These are phyloP conservation scores for Ceratocystis alfenasii DNA, from an alignment of 2,329 filamentous ascomycete species.

Conservation along the genomic window DNA sequence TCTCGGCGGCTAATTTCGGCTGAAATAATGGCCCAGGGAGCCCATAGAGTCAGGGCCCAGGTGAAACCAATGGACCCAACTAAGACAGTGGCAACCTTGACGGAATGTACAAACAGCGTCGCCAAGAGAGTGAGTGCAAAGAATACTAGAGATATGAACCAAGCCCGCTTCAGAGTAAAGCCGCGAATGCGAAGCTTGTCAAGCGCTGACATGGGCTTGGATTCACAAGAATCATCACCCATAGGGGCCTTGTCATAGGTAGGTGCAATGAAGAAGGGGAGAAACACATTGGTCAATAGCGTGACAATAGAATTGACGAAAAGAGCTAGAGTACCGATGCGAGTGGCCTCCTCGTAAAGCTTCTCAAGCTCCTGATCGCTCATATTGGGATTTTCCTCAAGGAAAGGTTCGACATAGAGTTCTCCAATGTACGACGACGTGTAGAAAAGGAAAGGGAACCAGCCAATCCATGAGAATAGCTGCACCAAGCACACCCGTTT, in stretches of 20 bases:
- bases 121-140: slow-evolving; percentile 72
- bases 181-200: slow-evolving; percentile 61
- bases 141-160: slow-evolving; percentile 74
- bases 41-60: slow-evolving; percentile 90
- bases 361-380: slow-evolving; percentile 61
- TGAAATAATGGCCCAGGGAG: slow-evolving; percentile 87
- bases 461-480: slow-evolving; percentile 84
- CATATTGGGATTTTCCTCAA: slow-evolving; percentile 67
- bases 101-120: slow-evolving; percentile 64
- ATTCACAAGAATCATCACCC: slow-evolving; percentile 24
- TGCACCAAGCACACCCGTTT: slow-evolving; percentile 70
- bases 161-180: slow-evolving; percentile 76
- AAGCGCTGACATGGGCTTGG: slow-evolving; percentile 34
- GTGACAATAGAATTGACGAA: slow-evolving; percentile 81
- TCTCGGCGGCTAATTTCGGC: slow-evolving; percentile 81
- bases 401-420: slow-evolving; percentile 75
- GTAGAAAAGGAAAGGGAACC: slow-evolving; percentile 93
- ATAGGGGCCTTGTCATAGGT: slow-evolving; percentile 46
- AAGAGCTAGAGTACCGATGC: slow-evolving; percentile 78
- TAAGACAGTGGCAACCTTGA: slow-evolving; percentile 60
- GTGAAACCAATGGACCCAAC: slow-evolving; percentile 76
- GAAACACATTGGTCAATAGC: slow-evolving; percentile 64
- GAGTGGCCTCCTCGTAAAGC: slow-evolving; percentile 73
- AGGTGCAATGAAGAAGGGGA: slow-evolving; percentile 76
- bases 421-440: slow-evolving; percentile 88